phyloP scores from a whole-genome alignment of 176 grass and related monocot species.

The Musa acuminata region DNA sequence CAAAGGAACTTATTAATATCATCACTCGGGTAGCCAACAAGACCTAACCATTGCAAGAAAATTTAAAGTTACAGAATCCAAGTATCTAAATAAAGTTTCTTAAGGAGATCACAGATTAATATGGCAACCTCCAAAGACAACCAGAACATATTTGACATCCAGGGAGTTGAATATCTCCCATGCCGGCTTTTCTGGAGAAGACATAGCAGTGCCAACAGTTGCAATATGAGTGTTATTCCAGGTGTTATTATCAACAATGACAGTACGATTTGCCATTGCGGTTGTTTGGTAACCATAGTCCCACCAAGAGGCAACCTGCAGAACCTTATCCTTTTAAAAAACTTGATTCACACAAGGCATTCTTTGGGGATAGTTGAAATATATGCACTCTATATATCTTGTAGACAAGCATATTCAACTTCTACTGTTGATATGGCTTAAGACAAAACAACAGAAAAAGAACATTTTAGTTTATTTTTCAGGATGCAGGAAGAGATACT shows the following conservation, averaged over 20 bases:
- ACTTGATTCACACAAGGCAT: background rate
- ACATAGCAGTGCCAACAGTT: constrained; percentile 98
- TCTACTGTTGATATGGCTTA: no score
- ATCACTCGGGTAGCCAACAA: constrained; percentile 98
- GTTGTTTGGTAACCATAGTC: constrained; percentile 99
- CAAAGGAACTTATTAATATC: constrained; percentile 99
- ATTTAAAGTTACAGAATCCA: background rate
- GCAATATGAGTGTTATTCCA: constrained; percentile 99
- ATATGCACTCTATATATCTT: background rate
- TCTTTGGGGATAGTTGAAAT: background rate
- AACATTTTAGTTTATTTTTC: no score
- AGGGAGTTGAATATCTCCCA: constrained; percentile 98
- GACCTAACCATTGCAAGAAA: constrained; percentile 45
- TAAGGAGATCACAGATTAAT: background rate
- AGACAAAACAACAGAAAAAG: no score
- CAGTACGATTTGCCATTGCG: constrained; percentile 98
- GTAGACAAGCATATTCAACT: background rate
- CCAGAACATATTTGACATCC: constrained; percentile 99
- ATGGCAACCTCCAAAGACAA: constrained; percentile 87
- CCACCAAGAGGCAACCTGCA: constrained; percentile 99
- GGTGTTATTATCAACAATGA: constrained; percentile 99
- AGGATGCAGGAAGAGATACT: no score
- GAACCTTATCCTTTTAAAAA: constrained; percentile 8
- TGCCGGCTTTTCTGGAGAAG: constrained; percentile 93
- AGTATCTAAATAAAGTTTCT: background rate